Base-by-base conservation (phyloP, 2,329 filamentous ascomycete species). In the Neonectria hederae region DNA sequence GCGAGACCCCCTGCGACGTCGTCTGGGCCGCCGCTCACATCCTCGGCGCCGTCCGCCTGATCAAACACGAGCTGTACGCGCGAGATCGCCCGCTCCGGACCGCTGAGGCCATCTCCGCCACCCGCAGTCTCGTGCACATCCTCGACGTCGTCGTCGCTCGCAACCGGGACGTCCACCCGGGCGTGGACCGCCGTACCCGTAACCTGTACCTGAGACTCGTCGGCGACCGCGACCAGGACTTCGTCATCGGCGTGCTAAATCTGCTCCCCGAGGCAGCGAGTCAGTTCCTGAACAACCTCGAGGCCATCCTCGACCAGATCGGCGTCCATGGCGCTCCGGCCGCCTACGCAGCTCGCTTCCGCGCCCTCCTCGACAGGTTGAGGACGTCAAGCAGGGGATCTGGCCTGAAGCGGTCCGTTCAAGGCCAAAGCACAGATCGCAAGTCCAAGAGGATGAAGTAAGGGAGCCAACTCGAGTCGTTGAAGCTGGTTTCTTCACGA, bases 11-110 rank as follows among this genome's bases (percentile, higher is more conserved):
- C 1, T 72, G 75, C 19, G 71, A 84, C 62, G 82, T 84, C 1
- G 57, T 75, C 9, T 87, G 86, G 86, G 85, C 84, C 3, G 81
- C 83, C 1, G 74, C 70, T 5, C 85, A 86, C 59, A 78, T 87
- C 30, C 68, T 76, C 7, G 77, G 79, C 21, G 81, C 81, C 26
- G 76, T 82, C 13, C 68, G 71, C 32, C 80, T 82, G 62, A 82
- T 88, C 63, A 76, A 78, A 48, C 75, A 79, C 35, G 74, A 80
- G 17, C 77, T 86, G 13, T 78, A 79, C 60, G 72, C 75, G 28
- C 77, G 80, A 4, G 75, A 79, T 51, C 72, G 68, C 7, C 80
- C 81, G 1, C 77, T 84, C 0, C 69, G 76, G 13, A 63, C 67
- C 0, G 72, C 68, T 45, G 83, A 85, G 67, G 77, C 80, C 4